Percentiles rank a stretch among this genome's conserved stretches.
These are phyloP conservation scores for Theobroma grandiflorum DNA, from an alignment of 441 rosid species.

Conservation along the genomic window DNA sequence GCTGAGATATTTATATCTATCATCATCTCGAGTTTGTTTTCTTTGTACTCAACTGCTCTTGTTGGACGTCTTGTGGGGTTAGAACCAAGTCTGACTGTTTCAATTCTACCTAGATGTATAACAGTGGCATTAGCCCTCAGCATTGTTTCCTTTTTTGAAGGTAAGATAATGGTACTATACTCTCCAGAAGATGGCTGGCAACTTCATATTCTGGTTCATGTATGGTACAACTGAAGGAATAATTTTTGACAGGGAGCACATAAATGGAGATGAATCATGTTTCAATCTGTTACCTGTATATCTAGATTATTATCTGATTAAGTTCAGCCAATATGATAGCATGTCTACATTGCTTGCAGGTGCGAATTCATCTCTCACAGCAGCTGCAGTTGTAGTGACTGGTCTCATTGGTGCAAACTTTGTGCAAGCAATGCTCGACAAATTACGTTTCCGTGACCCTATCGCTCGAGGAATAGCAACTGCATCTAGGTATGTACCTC, in stretches of 20 bases:
- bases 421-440: conserved; percentile 83
- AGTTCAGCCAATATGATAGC: background rate
- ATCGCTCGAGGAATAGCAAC: conserved; percentile 96
- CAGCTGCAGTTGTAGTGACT: conserved; percentile 92
- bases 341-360: conserved; percentile 47
- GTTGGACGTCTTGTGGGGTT: conserved; percentile 79
- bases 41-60: conserved; percentile 95
- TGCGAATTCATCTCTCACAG: conserved; percentile 88
- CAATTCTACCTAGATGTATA: conserved; percentile 92
- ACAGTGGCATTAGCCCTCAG: conserved; percentile 97
- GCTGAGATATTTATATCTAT: conserved; percentile 95
- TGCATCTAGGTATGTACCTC: conserved; percentile 76
- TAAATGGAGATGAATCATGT: conserved; percentile 17
- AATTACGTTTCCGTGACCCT: conserved; percentile 73
- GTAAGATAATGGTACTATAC: conserved; percentile 35
- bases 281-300: background rate
- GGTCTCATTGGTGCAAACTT: conserved; percentile 94
- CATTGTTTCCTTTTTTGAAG: conserved; percentile 91
- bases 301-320: background rate
- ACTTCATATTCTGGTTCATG: conserved; percentile 1
- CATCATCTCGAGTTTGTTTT: conserved; percentile 78
- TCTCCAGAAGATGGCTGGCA: background rate
- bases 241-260: background rate
- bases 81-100: conserved; percentile 77
- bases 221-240: background rate